Evolutionary conservation across 2,329 filamentous ascomycete species (phyloP), one percentile per base, ranked within the genome.

Genomic region (Chrysoporthe austroafricana): DNA sequence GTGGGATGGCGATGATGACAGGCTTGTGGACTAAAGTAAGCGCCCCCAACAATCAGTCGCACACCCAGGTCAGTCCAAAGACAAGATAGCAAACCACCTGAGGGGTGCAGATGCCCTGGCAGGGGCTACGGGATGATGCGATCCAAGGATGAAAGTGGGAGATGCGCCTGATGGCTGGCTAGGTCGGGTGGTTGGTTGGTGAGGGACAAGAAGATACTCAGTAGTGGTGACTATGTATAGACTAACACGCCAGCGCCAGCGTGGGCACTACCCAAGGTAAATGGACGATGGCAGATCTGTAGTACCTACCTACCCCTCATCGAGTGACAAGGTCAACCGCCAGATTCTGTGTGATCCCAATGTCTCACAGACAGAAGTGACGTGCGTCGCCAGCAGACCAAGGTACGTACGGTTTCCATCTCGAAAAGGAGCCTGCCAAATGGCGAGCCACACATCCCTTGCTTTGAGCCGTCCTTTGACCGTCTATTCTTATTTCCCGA

Each of bases 141-240:
- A 60, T n/a, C 26, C 39, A 60, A 56, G 52, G 52, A 56, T 32
- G 58, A 8, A 21, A 21, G 36, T 21, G 32, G 26, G 21, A 36
- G 54, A 21, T n/a, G 36, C 13, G 16, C 11, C 14, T 36, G 52
- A 43, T 42, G 59, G 44, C 5, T 48, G 46, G 46, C 2, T 7
- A 16, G 46, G 46, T 60, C 36, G 44, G 54, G 61, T 63, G 54
- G 66, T 56, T 48, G 16, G 46, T 0, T 46, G 46, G 62, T 34
- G 66, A 43, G 21, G 46, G 3, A 48, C 18, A 21, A 54, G 39
- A 46, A 18, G 56, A 21, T 46, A 26, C 26, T 26, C 0, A 26
- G 26, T 26, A 59, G 56, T 64, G 57, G 57, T 68, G 66, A 67
- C 64, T 62, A 61, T 62, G 66, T 66, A 65, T 50, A 50, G 62